Conservation (phyloP, 805 yeast genomes). For the Phaffomyces opuntiae region DNA sequence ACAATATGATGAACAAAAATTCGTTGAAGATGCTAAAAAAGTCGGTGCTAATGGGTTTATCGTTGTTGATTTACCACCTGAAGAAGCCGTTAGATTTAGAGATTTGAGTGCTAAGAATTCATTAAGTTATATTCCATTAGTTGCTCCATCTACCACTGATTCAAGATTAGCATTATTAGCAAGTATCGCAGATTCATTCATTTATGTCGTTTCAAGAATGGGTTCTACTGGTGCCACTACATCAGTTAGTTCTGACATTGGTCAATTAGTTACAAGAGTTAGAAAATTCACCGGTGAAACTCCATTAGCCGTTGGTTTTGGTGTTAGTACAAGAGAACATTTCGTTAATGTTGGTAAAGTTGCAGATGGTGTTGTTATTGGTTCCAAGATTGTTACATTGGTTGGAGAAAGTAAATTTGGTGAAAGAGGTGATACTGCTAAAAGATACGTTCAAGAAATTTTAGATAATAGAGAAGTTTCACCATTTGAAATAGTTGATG, state of each 20-base stretch:
- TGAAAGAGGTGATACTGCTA: slow-evolving; percentile 53
- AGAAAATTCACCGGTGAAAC: slow-evolving; percentile 67
- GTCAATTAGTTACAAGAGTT: slow-evolving; percentile 65
- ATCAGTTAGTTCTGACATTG: slow-evolving; percentile 54
- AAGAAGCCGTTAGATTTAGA: slow-evolving; percentile 89
- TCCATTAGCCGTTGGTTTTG: slow-evolving; percentile 95
- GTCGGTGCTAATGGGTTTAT: slow-evolving; percentile 96
- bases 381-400: slow-evolving; percentile 71
- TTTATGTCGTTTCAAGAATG: slow-evolving; percentile 96
- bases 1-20: slow-evolving; percentile 80
- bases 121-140: slow-evolving; percentile 82
- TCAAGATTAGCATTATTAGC: slow-evolving; percentile 75
- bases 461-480: slow-evolving; percentile 48
- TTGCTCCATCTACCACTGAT: slow-evolving; percentile 95
- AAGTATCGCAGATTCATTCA: slow-evolving; percentile 87
- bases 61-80: slow-evolving; percentile 95
- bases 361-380: slow-evolving; percentile 96
- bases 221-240: slow-evolving; percentile 92
- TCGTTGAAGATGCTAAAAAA: slow-evolving; percentile 67
- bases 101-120: slow-evolving; percentile 59
- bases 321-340: slow-evolving; percentile 92
- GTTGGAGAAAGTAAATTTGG: slow-evolving; percentile 60
- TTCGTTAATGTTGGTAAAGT: slow-evolving; percentile 67
- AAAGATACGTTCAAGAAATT: slow-evolving; percentile 60
- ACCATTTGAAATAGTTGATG: slow-evolving; percentile 18